Conservation (phyloP, 495 filamentous ascomycete genomes). For the Pseudotulostoma volvatum region DNA sequence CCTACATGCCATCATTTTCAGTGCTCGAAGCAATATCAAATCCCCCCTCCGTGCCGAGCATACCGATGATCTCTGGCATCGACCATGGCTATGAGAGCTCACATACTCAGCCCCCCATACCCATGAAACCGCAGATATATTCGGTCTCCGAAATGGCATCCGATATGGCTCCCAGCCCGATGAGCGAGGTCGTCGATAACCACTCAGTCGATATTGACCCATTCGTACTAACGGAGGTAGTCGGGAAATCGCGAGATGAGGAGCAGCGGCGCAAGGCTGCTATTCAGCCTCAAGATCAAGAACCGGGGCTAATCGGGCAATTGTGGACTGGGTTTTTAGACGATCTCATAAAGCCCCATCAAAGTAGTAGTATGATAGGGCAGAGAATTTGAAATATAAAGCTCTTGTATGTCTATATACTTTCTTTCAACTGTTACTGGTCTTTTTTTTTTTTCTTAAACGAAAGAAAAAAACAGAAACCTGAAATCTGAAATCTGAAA, state of each 20-base stretch:
- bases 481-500: too few relatives aligned
- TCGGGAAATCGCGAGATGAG: slow-evolving; percentile 26
- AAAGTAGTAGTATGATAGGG: not conserved
- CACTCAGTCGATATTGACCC: slow-evolving; percentile 39
- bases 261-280: slow-evolving; percentile 13
- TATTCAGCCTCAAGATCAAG: slow-evolving; percentile 6
- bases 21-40: slow-evolving; percentile 21
- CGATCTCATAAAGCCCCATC: slow-evolving; percentile 32
- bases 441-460: too few relatives aligned
- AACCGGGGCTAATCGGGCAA: slow-evolving; percentile 28
- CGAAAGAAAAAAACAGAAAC: too few relatives aligned
- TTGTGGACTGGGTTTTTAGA: slow-evolving; percentile 42
- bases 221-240: slow-evolving; percentile 38
- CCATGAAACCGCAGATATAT: slow-evolving; percentile 41
- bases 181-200: slow-evolving; percentile 45
- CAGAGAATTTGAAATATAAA: too few relatives aligned
- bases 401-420: too few relatives aligned
- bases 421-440: too few relatives aligned
- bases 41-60: slow-evolving; percentile 17
- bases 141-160: slow-evolving; percentile 35
- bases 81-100: slow-evolving; percentile 13
- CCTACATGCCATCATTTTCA: slow-evolving; percentile 39
- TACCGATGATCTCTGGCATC: slow-evolving; percentile 39
- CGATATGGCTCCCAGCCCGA: slow-evolving; percentile 35
- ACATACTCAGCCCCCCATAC: slow-evolving; percentile 9